phyloP scores from a whole-genome alignment of 495 filamentous ascomycete genomes.

The Staphylotrichum tortipilum region DNA sequence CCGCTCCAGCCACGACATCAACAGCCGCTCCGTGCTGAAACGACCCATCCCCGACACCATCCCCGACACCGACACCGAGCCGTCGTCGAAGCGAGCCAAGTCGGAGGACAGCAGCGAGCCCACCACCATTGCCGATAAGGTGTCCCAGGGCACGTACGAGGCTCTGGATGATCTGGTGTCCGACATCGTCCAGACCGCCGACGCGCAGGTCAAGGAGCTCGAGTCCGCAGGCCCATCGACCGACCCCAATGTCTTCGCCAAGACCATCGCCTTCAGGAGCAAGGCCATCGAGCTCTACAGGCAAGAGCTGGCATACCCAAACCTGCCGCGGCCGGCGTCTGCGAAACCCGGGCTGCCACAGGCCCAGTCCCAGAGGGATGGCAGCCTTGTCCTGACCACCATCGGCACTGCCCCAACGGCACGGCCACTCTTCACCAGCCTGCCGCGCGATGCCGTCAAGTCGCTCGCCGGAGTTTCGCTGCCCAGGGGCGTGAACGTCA shows the following conservation, averaged over 20 bases:
- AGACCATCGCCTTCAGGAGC: conserved; percentile 33
- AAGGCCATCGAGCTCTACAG: conserved; percentile 33
- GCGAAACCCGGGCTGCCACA: conserved; percentile 9
- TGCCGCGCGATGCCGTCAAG: conserved; percentile 37
- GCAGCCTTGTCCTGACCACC: conserved; percentile 59
- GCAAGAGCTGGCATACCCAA: conserved; percentile 33
- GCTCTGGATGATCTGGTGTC: conserved; percentile 37
- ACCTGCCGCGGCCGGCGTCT: conserved; percentile 13
- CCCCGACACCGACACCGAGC: conserved; percentile 30
- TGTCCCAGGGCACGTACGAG: conserved; percentile 33
- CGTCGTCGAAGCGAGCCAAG: conserved; percentile 40
- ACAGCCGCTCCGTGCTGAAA: conserved; percentile 33
- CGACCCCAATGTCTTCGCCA: conserved; percentile 28
- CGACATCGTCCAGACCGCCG: conserved; percentile 34
- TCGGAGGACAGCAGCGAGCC: conserved; percentile 25
- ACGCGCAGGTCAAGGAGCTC: conserved; percentile 34
- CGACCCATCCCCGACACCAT: conserved; percentile 34
- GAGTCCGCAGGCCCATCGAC: conserved; percentile 17
- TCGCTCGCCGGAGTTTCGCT: conserved; percentile 54
- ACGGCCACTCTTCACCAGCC: conserved; percentile 76
- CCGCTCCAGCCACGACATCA: conserved; percentile 33
- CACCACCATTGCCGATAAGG: conserved; percentile 39
- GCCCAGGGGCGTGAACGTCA: conserved; percentile 65
- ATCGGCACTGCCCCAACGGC: conserved; percentile 61
- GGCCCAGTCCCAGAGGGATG: conserved; percentile 17